A percentile compares a stretch with the other conserved stretches of the same genome.
phyloP scores from a whole-genome alignment of 2,329 filamentous ascomycete species.

The Curvularia sp. region DNA sequence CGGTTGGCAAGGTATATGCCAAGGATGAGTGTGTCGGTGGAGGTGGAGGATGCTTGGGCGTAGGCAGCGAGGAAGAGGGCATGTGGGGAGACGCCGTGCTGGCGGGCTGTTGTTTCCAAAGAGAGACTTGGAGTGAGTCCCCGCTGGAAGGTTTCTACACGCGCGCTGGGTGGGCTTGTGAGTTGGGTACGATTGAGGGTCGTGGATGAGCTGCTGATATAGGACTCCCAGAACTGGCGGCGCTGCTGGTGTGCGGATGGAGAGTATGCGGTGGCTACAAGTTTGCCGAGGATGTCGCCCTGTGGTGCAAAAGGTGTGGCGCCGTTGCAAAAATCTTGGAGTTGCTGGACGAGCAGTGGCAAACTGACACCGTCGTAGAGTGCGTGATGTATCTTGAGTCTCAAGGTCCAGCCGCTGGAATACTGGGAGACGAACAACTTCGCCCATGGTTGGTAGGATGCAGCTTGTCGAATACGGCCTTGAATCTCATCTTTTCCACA shows the following conservation, averaged over 20 bases:
- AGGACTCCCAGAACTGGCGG: slow-evolving; percentile 59
- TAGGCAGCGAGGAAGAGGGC: slow-evolving; percentile 77
- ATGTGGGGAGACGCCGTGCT: slow-evolving; percentile 70
- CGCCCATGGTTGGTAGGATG: slow-evolving; percentile 41
- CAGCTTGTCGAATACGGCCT: background rate
- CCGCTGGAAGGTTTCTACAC: slow-evolving; percentile 58
- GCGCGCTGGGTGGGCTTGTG: slow-evolving; percentile 36
- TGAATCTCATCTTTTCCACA: slow-evolving; percentile 18
- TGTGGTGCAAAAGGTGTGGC: slow-evolving; percentile 13
- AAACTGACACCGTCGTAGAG: slow-evolving; percentile 88
- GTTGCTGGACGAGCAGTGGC: slow-evolving; percentile 64
- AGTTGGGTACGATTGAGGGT: slow-evolving; percentile 31
- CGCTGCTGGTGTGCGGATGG: slow-evolving; percentile 28
- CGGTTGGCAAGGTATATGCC: slow-evolving; percentile 87
- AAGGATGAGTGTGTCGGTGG: slow-evolving; percentile 62
- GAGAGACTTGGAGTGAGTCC: slow-evolving; percentile 52
- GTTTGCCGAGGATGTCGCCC: slow-evolving; percentile 50
- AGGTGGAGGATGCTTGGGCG: slow-evolving; percentile 48
- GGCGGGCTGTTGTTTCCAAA: slow-evolving; percentile 55
- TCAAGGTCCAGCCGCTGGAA: slow-evolving; percentile 44
- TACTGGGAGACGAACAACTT: slow-evolving; percentile 47
- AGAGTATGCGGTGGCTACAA: slow-evolving; percentile 43
- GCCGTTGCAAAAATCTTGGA: slow-evolving; percentile 55
- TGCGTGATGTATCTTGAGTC: slow-evolving; percentile 76
- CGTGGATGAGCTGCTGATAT: slow-evolving; percentile 46